Conservation (phyloP, 2,329 filamentous ascomycete species). For the Penicillium sp. region DNA sequence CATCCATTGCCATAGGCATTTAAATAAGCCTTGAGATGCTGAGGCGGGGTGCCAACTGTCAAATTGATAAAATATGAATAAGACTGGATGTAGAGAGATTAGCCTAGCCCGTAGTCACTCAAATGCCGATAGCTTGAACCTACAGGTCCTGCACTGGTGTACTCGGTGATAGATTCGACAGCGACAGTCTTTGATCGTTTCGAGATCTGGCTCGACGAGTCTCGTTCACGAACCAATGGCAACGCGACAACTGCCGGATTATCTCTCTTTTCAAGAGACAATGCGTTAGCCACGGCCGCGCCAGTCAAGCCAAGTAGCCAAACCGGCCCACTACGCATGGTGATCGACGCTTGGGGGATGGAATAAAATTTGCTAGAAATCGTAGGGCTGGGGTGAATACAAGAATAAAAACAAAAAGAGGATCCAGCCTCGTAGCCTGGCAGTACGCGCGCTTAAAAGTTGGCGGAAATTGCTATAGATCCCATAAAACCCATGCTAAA, state of each 20-base stretch:
- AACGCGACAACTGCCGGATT: conserved; percentile 11
- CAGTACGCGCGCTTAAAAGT: too few relatives aligned
- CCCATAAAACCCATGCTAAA: neutral
- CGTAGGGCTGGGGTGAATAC: neutral
- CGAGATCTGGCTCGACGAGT: neutral
- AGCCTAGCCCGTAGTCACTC: neutral
- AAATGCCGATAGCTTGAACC: too few relatives aligned
- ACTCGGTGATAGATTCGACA: neutral
- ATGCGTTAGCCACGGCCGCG: conserved; percentile 4
- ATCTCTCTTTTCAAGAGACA: conserved; percentile 11
- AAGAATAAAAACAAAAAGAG: neutral
- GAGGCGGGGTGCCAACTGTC: conserved; percentile 6
- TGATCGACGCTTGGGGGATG: neutral
- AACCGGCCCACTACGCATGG: conserved; percentile 14
- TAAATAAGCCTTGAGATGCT: neutral
- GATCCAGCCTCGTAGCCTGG: neutral
- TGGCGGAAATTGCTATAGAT: too few relatives aligned
- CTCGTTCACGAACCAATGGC: neutral
- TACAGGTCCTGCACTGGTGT: too few relatives aligned
- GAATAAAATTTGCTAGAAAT: neutral
- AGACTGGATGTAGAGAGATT: neutral
- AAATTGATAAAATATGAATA: conserved; percentile 3
- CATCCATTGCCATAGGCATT: conserved; percentile 2
- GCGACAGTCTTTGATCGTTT: conserved; percentile 5
- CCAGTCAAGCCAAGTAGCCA: conserved; percentile 11